A percentile compares a stretch with the other conserved stretches of the same genome.
Evolutionary conservation across 129 eudicot species (phyloP).

Genomic region (Helianthus tuberosus): DNA sequence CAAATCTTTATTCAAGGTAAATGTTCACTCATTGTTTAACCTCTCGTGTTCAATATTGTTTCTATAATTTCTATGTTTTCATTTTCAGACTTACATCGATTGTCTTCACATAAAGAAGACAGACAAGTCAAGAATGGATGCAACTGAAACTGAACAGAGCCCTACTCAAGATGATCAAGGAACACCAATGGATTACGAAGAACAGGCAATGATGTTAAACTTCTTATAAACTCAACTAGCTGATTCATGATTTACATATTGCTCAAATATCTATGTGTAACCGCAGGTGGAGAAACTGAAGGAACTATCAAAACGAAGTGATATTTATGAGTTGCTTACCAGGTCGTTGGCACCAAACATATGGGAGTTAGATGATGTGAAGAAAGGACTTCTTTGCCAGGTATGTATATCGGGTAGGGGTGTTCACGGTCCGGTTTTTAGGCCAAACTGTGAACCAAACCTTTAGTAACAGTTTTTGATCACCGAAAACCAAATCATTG

Average conservation of each 20-base stretch:
- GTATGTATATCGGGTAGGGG: conserved; percentile 28
- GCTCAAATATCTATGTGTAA: conserved; percentile 20
- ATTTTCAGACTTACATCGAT: conserved; percentile 86
- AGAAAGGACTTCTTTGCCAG: conserved; percentile 99
- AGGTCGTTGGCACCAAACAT: conserved; percentile 96
- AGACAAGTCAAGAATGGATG: conserved; percentile 84
- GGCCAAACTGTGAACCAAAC: too few species aligned
- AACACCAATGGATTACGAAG: conserved; percentile 43
- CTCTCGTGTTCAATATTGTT: background rate
- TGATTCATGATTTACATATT: conserved; percentile 14
- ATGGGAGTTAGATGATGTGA: conserved; percentile 97
- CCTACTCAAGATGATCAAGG: conserved; percentile 51
- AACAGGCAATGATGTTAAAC: conserved; percentile 46
- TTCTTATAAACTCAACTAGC: background rate
- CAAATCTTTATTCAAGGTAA: conserved; percentile 68
- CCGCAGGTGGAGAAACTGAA: conserved; percentile 73
- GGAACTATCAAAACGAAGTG: conserved; percentile 71
- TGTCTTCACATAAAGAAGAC: conserved; percentile 93
- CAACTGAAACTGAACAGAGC: conserved; percentile 66
- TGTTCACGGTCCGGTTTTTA: too few species aligned
- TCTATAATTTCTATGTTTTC: background rate
- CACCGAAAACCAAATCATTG: too few species aligned
- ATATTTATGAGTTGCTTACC: conserved; percentile 83
- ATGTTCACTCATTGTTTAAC: background rate
- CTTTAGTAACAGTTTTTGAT: too few species aligned